A percentile compares a stretch with the other conserved stretches of the same genome.
Evolutionary conservation across 495 filamentous ascomycete species (phyloP).

Genomic region (Patellaria atrata): DNA sequence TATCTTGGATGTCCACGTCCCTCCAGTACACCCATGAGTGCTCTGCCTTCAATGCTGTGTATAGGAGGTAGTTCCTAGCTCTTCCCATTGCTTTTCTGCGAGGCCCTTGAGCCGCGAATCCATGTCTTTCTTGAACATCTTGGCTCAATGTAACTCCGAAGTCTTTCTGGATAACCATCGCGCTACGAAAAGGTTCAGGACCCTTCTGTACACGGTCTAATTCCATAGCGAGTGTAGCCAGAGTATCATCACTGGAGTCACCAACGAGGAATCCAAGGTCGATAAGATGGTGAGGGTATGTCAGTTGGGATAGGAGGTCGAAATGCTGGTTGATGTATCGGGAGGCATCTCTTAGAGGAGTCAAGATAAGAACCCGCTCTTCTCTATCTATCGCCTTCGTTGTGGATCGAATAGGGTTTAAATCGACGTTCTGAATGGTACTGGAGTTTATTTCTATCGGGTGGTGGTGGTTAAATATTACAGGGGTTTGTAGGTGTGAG

Average conservation of each 20-base stretch:
- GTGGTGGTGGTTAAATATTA: constrained; percentile 89
- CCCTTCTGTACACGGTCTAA: constrained; percentile 77
- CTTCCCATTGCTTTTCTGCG: constrained; percentile 79
- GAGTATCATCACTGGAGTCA: constrained; percentile 79
- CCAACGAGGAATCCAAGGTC: constrained; percentile 91
- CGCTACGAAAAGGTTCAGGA: constrained; percentile 62
- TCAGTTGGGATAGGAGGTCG: constrained; percentile 75
- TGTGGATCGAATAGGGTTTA: constrained; percentile 77
- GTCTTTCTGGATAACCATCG: constrained; percentile 73
- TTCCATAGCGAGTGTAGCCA: constrained; percentile 65
- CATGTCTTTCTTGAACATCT: constrained; percentile 67
- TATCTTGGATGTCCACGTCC: constrained; percentile 91
- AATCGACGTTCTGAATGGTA: constrained; percentile 62
- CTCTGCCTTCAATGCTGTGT: constrained; percentile 71
- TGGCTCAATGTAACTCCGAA: constrained; percentile 61
- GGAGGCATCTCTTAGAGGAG: constrained; percentile 81
- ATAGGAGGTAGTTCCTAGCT: constrained; percentile 84
- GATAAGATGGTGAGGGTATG: constrained; percentile 90
- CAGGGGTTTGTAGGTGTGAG: constrained; percentile 73
- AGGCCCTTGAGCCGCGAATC: constrained; percentile 75
- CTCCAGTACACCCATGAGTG: constrained; percentile 99
- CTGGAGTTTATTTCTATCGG: constrained; percentile 69
- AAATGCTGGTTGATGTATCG: constrained; percentile 76
- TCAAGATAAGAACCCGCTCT: constrained; percentile 89
- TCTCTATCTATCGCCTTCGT: constrained; percentile 58